These are phyloP conservation scores for Anthracocystis panici-leucophaei DNA, from an alignment of 1,284 basidiomycete species.

Conservation along the genomic window DNA sequence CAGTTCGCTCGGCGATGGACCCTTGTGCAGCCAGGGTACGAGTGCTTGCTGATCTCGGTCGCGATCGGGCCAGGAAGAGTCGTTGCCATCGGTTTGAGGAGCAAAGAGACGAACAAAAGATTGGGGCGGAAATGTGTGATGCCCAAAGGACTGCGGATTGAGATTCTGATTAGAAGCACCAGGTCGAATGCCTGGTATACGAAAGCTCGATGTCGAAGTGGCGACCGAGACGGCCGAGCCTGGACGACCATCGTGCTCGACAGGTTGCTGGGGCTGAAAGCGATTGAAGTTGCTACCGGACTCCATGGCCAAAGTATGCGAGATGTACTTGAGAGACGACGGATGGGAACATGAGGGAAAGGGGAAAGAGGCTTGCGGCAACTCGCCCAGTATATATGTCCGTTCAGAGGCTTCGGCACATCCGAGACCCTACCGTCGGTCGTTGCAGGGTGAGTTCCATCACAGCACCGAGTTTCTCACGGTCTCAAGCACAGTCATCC, in stretches of 20 bases:
- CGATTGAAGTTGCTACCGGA: not conserved
- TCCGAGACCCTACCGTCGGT: slow-evolving; percentile 18
- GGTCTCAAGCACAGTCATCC: not conserved
- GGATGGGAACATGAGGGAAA: not conserved
- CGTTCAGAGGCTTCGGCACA: slow-evolving; percentile 9
- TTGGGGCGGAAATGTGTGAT: not conserved
- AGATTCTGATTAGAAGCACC: not conserved
- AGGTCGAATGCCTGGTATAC: slow-evolving; percentile 33
- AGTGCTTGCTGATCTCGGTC: not conserved
- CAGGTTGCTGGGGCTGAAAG: not conserved
- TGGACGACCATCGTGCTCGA: slow-evolving; percentile 7
- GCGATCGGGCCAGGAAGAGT: not conserved
- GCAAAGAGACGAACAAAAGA: slow-evolving; percentile 29
- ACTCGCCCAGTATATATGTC: slow-evolving; percentile 17
- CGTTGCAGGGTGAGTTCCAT: not conserved
- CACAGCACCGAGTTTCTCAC: not conserved
- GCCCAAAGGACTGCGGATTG: not conserved
- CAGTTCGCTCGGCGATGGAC: slow-evolving; percentile 16
- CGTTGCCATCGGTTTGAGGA: slow-evolving; percentile 6
- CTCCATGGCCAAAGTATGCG: slow-evolving; percentile 5
- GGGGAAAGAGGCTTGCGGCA: not conserved
- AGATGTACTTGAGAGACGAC: not conserved
- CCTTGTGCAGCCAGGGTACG: slow-evolving; percentile 19
- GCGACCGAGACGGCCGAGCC: slow-evolving; percentile 18
- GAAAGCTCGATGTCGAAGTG: slow-evolving; percentile 37